A percentile compares a stretch with the other conserved stretches of the same genome.
Conservation (phyloP, 306 rosid genomes). For the Erythrophleum fordii region DNA sequence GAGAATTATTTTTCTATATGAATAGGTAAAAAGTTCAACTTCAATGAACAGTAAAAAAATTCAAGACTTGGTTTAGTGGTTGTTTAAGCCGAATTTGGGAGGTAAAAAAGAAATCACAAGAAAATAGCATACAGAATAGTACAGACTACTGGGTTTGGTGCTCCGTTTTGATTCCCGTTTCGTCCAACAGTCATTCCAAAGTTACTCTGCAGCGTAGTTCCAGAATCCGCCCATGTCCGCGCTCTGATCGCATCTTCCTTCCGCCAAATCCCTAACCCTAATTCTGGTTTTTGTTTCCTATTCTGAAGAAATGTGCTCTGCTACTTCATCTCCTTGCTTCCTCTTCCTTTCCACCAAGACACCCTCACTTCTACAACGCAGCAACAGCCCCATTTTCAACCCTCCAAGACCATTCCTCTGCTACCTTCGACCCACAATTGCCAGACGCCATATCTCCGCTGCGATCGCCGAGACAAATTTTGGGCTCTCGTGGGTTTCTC, state of each 20-base stretch:
- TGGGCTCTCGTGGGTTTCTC: constrained; percentile 21
- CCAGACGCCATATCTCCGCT: background rate
- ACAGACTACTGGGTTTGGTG: background rate
- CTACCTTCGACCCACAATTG: constrained; percentile 11
- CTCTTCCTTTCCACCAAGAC: constrained; percentile 10
- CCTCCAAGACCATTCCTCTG: constrained; percentile 3
- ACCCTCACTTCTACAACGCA: background rate
- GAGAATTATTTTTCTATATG: no score
- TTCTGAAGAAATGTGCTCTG: constrained; percentile 40
- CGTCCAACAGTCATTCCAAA: background rate
- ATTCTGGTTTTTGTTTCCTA: background rate
- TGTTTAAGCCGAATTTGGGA: no score
- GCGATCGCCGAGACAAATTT: background rate
- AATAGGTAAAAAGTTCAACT: no score
- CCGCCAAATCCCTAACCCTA: constrained; percentile 28
- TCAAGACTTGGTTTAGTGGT: no score
- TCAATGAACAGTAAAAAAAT: no score
- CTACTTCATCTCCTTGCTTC: constrained; percentile 40
- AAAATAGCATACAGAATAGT: background rate
- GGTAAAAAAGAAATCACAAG: background rate
- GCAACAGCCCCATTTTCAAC: background rate
- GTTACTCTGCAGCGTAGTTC: background rate
- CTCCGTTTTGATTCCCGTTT: background rate
- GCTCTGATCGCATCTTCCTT: constrained; percentile 3
- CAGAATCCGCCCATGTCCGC: constrained; percentile 22